Evolutionary conservation across 1,139 yeast genomes (phyloP).

Genomic region (Geotrichum bryndzae): DNA sequence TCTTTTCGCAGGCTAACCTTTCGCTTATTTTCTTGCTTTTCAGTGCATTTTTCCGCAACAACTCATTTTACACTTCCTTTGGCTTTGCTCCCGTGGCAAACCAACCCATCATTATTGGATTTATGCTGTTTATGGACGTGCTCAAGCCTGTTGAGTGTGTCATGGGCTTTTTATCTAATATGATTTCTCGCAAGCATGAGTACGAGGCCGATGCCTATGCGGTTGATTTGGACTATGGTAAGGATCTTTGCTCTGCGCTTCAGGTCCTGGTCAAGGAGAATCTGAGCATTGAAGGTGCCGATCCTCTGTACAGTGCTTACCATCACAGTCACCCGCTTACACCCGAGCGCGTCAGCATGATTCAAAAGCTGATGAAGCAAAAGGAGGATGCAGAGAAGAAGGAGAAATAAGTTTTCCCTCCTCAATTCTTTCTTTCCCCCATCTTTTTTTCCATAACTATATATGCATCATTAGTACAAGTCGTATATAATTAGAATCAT

Average conservation of each 20-base stretch:
- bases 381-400: slow-evolving; percentile 20
- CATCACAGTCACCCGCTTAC: slow-evolving; percentile 87
- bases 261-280: slow-evolving; percentile 73
- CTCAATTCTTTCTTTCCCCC: no score
- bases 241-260: slow-evolving; percentile 64
- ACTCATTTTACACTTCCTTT: slow-evolving; percentile 68
- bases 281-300: slow-evolving; percentile 78
- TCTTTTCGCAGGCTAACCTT: slow-evolving; percentile 58
- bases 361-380: slow-evolving; percentile 31
- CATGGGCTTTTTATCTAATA: slow-evolving; percentile 59
- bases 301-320: slow-evolving; percentile 82
- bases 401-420: slow-evolving; percentile 8
- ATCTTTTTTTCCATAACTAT: not conserved
- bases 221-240: slow-evolving; percentile 60
- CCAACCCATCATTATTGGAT: slow-evolving; percentile 73
- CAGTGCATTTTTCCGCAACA: slow-evolving; percentile 71
- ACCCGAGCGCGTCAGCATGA: slow-evolving; percentile 76
- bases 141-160: slow-evolving; percentile 70
- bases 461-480: not conserved
- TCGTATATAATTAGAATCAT: no score
- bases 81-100: slow-evolving; percentile 52
- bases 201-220: slow-evolving; percentile 92
- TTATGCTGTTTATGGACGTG: slow-evolving; percentile 56
- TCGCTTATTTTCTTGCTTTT: slow-evolving; percentile 64
- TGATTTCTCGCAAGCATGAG: slow-evolving; percentile 77